These are phyloP conservation scores for Lecanicillium sp. DNA, from an alignment of 2,329 filamentous ascomycete genomes.

Conservation along the genomic window DNA sequence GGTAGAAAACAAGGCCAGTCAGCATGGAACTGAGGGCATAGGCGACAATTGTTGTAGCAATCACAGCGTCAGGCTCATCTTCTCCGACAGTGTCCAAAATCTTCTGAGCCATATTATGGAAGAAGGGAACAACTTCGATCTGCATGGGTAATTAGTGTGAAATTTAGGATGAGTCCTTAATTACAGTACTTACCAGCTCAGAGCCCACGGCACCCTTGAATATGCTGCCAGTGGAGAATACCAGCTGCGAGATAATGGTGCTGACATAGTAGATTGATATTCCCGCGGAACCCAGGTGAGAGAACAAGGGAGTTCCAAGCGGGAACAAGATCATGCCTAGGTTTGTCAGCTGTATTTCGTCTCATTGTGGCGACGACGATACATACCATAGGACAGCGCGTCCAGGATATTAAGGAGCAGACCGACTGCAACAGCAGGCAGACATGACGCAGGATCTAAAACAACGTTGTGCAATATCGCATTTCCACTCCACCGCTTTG, in stretches of 20 bases:
- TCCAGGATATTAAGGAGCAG: conserved; percentile 88
- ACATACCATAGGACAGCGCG: conserved; percentile 79
- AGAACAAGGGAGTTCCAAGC: conserved; percentile 77
- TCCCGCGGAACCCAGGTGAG: conserved; percentile 78
- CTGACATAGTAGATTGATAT: conserved; percentile 99
- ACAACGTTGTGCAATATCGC: conserved; percentile 56
- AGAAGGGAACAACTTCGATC: conserved; percentile 98
- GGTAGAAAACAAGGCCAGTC: conserved; percentile 84
- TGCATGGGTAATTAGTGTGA: conserved; percentile 20
- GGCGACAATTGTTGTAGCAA: conserved; percentile 88
- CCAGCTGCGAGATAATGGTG: conserved; percentile 87
- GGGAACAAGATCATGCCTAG: conserved; percentile 89
- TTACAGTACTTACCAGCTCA: conserved; percentile 70
- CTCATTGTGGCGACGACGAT: background rate
- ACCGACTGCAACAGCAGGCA: conserved; percentile 84
- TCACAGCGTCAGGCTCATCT: conserved; percentile 73
- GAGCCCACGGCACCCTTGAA: conserved; percentile 91
- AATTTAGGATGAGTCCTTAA: too few relatives aligned
- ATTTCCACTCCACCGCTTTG: conserved; percentile 63
- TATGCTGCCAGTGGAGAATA: conserved; percentile 78
- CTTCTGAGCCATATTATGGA: conserved; percentile 93
- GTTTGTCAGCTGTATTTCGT: conserved; percentile 11
- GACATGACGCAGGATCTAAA: conserved; percentile 57
- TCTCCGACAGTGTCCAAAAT: conserved; percentile 73
- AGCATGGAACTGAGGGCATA: conserved; percentile 87